These are phyloP conservation scores for Xylaria bambusicola DNA, from an alignment of 495 filamentous ascomycete species.

Conservation along the genomic window DNA sequence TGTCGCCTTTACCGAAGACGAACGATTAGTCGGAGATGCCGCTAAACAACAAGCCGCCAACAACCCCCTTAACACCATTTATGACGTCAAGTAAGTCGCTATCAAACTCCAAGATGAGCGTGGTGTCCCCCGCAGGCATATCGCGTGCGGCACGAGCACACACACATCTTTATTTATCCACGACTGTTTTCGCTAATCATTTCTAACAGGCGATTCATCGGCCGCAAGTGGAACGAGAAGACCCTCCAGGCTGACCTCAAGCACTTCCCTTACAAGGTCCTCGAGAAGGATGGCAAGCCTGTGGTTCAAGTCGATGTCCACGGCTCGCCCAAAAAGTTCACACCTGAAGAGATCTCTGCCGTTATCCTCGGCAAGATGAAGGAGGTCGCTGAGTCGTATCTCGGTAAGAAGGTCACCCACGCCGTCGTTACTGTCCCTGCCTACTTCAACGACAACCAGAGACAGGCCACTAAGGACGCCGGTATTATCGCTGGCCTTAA, in stretches of 20 bases:
- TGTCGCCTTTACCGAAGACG: constrained; percentile 97
- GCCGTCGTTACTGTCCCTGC: constrained; percentile 96
- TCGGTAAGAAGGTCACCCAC: constrained; percentile 94
- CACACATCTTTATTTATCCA: not conserved
- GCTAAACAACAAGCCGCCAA: constrained; percentile 99
- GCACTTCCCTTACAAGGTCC: constrained; percentile 88
- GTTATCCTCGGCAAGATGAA: constrained; percentile 96
- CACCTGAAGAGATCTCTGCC: constrained; percentile 84
- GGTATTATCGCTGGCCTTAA: constrained; percentile 93
- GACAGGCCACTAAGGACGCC: constrained; percentile 97
- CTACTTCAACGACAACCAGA: constrained; percentile 99
- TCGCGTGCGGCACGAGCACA: no score
- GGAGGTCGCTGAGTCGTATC: constrained; percentile 90
- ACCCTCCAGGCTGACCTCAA: constrained; percentile 83
- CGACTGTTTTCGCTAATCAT: constrained; percentile 27
- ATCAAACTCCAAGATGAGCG: not conserved
- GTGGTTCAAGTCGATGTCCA: constrained; percentile 75
- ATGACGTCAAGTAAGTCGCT: constrained; percentile 82
- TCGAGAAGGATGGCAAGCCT: constrained; percentile 81
- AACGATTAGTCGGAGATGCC: constrained; percentile 95
- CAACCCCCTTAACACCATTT: constrained; percentile 87
- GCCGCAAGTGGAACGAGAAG: constrained; percentile 85
- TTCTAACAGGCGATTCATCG: constrained; percentile 72
- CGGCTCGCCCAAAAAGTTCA: constrained; percentile 74
- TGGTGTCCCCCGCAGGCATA: no score